Base-by-base conservation (phyloP, 2,329 filamentous ascomycete species). In the Periconia sp. region DNA sequence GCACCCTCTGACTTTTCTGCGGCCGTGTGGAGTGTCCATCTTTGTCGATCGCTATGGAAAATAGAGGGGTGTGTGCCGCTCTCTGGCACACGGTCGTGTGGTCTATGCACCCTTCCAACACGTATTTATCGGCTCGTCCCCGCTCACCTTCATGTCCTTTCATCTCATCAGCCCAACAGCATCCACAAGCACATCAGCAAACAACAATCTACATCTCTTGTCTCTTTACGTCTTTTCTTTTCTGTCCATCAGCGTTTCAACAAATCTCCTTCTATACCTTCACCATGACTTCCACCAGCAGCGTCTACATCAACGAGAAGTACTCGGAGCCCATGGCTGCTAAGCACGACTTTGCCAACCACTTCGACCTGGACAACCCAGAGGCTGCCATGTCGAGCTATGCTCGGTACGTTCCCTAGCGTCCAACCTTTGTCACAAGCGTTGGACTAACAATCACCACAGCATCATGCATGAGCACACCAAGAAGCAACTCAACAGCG, bases 381-480 rank as follows among this genome's bases (percentile, higher is more conserved):
- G 49, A 59, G 14, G 51, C 59, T 1, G 69, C 78, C 45, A 77
- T 78, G 72, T 66, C 66, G 11, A 69, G 68, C 5, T 81, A 81
- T 53, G 72, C 77, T 56, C 76, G 71, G 77, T 79, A 67, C 54
- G 71, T 63, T 37, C 2, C 18, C 11, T 27, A 5, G 23, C 23
- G 8, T 8, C 3, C 5, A 8, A 0, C n/a, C n/a, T 18, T 23
- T 17, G 14, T 41, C 41, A 15, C 31, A 27, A 18, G 49, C 37
- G 49, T 46, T 6, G 13, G 2, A 35, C 57, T 68, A 61, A 69
- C 46, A 7, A 2, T 17, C 17, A 5, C 2, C 45, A 11, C 15
- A 79, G 77, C 47, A 70, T 79, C 48, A 80, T 81, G 77, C 78
- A 79, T 55, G 73, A 79, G 57, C 78, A 81, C 68, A 81, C 78